Evolutionary conservation across 2,329 filamentous ascomycete species (phyloP), one percentile per base, ranked within the genome.

Genomic region (Fusarium beomiforme): DNA sequence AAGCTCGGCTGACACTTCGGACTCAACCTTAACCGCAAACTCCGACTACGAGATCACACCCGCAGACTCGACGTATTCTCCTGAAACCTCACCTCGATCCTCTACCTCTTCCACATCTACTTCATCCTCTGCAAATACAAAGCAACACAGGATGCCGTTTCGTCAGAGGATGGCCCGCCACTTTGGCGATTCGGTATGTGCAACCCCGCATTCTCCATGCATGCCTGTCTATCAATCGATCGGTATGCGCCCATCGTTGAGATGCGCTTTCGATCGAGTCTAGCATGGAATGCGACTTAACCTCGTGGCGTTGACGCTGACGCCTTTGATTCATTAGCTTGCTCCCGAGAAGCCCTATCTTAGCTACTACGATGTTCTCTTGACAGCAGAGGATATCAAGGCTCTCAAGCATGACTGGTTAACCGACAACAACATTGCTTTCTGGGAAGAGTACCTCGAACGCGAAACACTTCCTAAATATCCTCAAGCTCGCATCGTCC

Each of bases 401-500:
- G 91, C 92, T 19, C 88, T 99, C 64, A 94, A 93, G 82, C 87
- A 93, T 81, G 96, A 98, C 85, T 99, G 96, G 96, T 86, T 99
- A 56, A 98, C 95, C 44, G 96, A 99, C 81, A 98, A 97, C 84
- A 95, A 94, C 75, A 98, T 99, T 73, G 92, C 94, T 54, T 98
- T 99, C 80, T 99, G 96, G 95, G 93, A 98, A 87, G 95, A 98
- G 87, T 97, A 90, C 79, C 90, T 99, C 72, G 96, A 99, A 81
- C 93, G 91, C 69, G 95, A 98, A 84, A 91, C 94, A 67, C 90
- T 99, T 31, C 85, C 86, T 33, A 89, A 90, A 75, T 97, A 92
- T 79, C 93, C 93, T 13, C 90, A 93, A 78, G 94, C 94, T 23
- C 89, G 94, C 70, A 97, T 99, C 79, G 87, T 95, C 66, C 92